Conservation (phyloP, 2,329 filamentous ascomycete species). For the Coniochaeta ligniaria region DNA sequence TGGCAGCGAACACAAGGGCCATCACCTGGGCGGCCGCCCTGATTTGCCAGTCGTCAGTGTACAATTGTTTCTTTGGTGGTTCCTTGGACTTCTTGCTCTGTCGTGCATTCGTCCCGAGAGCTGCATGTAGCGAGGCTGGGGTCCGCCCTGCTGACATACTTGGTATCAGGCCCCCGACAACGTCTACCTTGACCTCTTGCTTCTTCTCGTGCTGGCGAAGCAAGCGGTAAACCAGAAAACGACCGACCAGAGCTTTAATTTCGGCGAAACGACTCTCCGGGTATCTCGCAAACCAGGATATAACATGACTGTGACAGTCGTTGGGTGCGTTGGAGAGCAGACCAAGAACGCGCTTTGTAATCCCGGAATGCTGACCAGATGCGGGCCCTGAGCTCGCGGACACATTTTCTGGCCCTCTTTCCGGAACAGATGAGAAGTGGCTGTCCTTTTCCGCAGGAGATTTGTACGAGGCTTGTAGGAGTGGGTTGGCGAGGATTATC, state of each 20-base stretch:
- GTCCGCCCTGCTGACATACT: conserved; percentile 60
- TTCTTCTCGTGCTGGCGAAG: conserved; percentile 63
- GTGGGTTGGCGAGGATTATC: conserved; percentile 71
- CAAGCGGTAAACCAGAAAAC: conserved; percentile 76
- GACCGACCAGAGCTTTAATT: conserved; percentile 68
- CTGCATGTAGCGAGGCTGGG: conserved; percentile 68
- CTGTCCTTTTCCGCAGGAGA: conserved; percentile 2
- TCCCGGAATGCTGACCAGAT: conserved; percentile 67
- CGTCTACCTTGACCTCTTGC: conserved; percentile 50
- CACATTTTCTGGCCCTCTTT: background rate
- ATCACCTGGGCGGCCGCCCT: conserved; percentile 74
- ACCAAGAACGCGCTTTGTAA: conserved; percentile 79
- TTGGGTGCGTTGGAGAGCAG: conserved; percentile 69
- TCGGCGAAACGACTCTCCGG: conserved; percentile 60
- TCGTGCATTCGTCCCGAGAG: conserved; percentile 50
- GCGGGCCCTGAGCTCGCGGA: conserved; percentile 31
- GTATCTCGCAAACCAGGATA: conserved; percentile 71
- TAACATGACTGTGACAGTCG: conserved; percentile 68
- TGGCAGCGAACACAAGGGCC: conserved; percentile 75
- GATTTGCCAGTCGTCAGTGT: conserved; percentile 85
- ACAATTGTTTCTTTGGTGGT: conserved; percentile 50
- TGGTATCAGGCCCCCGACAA: conserved; percentile 63
- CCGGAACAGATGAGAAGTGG: background rate
- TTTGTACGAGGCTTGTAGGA: conserved; percentile 47
- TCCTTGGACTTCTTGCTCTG: conserved; percentile 48